Evolutionary conservation across 129 eudicot species (phyloP).

Genomic region (Saussurea involucrata): DNA sequence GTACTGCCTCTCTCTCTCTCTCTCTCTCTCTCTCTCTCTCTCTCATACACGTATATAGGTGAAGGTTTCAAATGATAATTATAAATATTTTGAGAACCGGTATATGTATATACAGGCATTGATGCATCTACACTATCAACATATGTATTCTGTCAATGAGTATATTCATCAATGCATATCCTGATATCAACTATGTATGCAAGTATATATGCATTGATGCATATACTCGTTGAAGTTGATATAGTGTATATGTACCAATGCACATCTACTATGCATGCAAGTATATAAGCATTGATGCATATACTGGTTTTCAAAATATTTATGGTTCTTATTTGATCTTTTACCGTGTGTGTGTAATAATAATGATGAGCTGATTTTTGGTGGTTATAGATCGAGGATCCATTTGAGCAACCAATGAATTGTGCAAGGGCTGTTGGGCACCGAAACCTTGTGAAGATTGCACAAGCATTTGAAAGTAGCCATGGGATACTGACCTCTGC

Average conservation of each 20-base stretch:
- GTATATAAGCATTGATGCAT: too few species aligned
- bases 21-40: constrained; percentile 18
- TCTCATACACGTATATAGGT: not conserved
- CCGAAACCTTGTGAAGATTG: constrained; percentile 46
- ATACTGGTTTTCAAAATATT: not conserved
- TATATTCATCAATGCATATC: not conserved
- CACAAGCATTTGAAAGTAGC: constrained; percentile 47
- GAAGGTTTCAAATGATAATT: not conserved
- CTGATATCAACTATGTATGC: not conserved
- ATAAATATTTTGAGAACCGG: not conserved
- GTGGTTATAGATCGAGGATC: constrained; percentile 72
- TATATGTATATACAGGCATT: not conserved
- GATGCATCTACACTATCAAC: too few species aligned
- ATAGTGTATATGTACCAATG: not conserved
- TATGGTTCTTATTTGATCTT: not conserved
- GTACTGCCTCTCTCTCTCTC: constrained; percentile 46
- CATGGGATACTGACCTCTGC: constrained; percentile 33
- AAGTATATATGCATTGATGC: not conserved
- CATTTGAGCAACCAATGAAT: constrained; percentile 87
- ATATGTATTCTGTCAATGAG: not conserved
- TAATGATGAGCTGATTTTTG: constrained; percentile 6
- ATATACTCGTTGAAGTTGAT: not conserved
- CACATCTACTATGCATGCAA: too few species aligned
- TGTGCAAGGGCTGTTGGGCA: constrained; percentile 67
- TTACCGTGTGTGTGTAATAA: not conserved